These are phyloP conservation scores for Tolypocladium album DNA, from an alignment of 2,329 filamentous ascomycete genomes.

Conservation along the genomic window DNA sequence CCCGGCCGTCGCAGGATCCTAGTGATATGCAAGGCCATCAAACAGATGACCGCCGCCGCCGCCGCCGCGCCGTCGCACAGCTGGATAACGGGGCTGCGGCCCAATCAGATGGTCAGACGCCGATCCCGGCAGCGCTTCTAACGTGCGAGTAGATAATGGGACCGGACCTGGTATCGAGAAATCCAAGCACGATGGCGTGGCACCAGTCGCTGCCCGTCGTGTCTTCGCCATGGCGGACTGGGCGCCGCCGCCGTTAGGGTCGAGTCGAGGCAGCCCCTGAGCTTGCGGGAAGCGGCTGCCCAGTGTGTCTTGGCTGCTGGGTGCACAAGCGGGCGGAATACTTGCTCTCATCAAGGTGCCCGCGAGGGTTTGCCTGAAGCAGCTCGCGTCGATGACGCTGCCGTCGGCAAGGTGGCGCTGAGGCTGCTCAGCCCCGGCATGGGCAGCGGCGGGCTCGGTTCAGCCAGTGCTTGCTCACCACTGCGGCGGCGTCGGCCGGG, in stretches of 20 bases:
- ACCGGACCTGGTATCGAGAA: background rate
- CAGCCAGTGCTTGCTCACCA: background rate
- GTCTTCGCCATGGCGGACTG: background rate
- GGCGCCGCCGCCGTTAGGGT: background rate
- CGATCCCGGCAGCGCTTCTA: background rate
- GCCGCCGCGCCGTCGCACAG: background rate
- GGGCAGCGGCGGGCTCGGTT: no score
- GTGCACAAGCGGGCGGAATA: background rate
- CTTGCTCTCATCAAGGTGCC: background rate
- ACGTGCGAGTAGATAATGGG: background rate
- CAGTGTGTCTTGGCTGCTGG: background rate
- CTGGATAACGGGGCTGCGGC: background rate
- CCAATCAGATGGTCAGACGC: background rate
- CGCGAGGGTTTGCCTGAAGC: background rate
- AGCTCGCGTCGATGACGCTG: background rate
- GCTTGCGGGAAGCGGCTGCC: background rate
- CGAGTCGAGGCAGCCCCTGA: background rate
- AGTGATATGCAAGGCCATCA: background rate
- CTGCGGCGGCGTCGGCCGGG: background rate
- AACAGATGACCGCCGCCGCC: background rate
- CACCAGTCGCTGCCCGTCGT: background rate
- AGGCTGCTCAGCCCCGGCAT: background rate
- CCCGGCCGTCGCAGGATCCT: background rate
- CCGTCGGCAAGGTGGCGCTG: background rate
- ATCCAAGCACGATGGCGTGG: background rate